Evolutionary conservation across 495 filamentous ascomycete genomes (phyloP), one percentile per base, ranked within the genome.

Genomic region (Penicillium tannophilum): DNA sequence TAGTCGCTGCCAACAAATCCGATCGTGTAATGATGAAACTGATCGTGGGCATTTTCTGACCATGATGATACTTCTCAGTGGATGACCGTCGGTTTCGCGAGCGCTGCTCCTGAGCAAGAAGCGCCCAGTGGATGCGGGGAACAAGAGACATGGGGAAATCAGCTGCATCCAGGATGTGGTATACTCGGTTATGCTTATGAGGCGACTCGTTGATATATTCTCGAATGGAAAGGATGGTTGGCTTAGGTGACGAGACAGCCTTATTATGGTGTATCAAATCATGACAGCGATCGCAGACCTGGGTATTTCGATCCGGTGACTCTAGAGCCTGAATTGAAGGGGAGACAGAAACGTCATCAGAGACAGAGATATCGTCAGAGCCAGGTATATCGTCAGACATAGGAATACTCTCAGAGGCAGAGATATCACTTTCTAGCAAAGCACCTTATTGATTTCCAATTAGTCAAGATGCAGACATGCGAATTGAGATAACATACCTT

Each of bases 151-250:
- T 87, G 20, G 94, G 94, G 61, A 99, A 97, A 68, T 99, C 94
- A 16, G 92, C 95, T 5, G 94, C 94, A 66, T 99, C 94, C n/a
- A 98, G 67, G n/a, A 99, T 81, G 71, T 97, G 93, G 70, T 97
- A 99, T 54, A 99, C 84, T 63, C 96, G 92, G 68, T 98, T 98
- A 61, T 88, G 77, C 65, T 87, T 90, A 70, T 94, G 83, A 1
- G 91, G 91, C 0, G 93, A 92, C 61, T 93, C 89, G 19, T 84
- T 79, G 24, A 99, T 87, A n/a, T 88, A 95, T 26, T 89, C 85
- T 28, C 84, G 79, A 28, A 99, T 85, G 1, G 90, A 86, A 20
- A 90, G 77, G 49, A 97, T 76, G 7, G 87, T 83, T 0, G 94
- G 94, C 63, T 96, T 90, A 26, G 81, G 72, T 41, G 92, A 89